These are phyloP conservation scores for Saksenaea vasiformis DNA, from an alignment of 371 early-diverging fungal genomes.

Conservation along the genomic window DNA sequence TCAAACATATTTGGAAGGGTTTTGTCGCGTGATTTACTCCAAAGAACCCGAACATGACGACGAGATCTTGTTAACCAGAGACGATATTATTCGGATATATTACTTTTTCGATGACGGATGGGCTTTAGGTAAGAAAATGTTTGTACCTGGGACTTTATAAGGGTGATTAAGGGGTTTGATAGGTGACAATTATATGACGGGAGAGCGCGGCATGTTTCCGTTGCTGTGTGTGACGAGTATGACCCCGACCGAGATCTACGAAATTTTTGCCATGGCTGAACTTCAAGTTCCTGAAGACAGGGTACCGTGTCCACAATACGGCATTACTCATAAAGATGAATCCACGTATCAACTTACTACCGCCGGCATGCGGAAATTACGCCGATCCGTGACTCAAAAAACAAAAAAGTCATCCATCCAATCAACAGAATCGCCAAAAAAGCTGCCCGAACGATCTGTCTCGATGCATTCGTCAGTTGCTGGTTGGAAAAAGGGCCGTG, in stretches of 20 bases:
- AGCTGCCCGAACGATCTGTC: not conserved
- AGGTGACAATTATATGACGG: constrained; percentile 31
- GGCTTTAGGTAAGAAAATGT: constrained; percentile 46
- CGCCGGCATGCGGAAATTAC: constrained; percentile 5
- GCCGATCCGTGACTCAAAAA: not conserved
- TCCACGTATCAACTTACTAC: constrained; percentile 6
- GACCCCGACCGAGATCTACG: constrained; percentile 9
- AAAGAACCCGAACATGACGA: constrained; percentile 51
- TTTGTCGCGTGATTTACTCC: constrained; percentile 26
- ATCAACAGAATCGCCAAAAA: not conserved
- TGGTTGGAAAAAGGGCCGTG: not conserved
- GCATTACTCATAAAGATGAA: not conserved
- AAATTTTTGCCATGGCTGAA: constrained; percentile 7
- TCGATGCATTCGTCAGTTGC: not conserved
- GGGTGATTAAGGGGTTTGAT: not conserved
- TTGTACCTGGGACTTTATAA: not conserved
- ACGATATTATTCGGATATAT: constrained; percentile 58
- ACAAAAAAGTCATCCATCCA: not conserved
- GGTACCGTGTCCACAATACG: not conserved
- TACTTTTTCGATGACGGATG: constrained; percentile 58
- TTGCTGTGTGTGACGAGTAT: constrained; percentile 21
- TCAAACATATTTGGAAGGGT: constrained; percentile 10
- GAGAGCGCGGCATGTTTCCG: constrained; percentile 28
- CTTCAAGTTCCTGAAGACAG: not conserved
- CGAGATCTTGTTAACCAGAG: constrained; percentile 57